phyloP scores from a whole-genome alignment of 306 rosid species.

The Gillenia trifoliata region DNA sequence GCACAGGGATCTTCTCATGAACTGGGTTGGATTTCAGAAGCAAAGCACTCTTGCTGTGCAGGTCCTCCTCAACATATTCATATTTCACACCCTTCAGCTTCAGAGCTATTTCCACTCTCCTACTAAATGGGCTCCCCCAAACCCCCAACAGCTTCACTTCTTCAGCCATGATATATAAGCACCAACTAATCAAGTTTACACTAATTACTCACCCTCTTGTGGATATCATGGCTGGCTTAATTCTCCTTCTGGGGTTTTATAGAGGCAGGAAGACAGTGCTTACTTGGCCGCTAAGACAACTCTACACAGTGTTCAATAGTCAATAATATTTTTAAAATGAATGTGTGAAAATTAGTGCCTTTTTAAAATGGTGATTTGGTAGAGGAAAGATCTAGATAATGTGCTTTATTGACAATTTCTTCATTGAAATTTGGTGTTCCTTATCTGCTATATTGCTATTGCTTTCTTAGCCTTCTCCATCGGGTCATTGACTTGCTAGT shows the following conservation, averaged over 20 bases:
- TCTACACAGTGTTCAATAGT: background rate
- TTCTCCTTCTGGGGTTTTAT: background rate
- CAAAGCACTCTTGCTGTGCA: conserved; percentile 27
- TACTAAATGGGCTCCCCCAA: conserved; percentile 38
- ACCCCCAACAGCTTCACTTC: conserved; percentile 34
- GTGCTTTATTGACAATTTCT: background rate
- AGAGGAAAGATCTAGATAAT: background rate
- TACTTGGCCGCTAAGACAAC: background rate
- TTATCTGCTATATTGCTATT: background rate
- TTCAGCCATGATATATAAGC: conserved; percentile 11
- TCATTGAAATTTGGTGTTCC: background rate
- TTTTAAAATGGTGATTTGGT: background rate
- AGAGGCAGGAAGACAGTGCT: background rate
- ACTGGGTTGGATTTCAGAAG: conserved; percentile 55
- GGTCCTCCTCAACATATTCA: conserved; percentile 33
- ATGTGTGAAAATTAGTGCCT: no score
- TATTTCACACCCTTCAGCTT: conserved; percentile 49
- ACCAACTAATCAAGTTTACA: background rate
- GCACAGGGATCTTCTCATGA: conserved; percentile 46
- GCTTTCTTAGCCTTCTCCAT: background rate
- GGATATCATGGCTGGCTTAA: background rate
- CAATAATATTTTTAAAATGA: no score
- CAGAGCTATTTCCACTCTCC: conserved; percentile 44
- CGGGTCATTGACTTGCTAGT: background rate
- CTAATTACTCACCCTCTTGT: background rate